Conservation (phyloP, 805 yeast species). For the Aciculoconidium aculeatum region DNA sequence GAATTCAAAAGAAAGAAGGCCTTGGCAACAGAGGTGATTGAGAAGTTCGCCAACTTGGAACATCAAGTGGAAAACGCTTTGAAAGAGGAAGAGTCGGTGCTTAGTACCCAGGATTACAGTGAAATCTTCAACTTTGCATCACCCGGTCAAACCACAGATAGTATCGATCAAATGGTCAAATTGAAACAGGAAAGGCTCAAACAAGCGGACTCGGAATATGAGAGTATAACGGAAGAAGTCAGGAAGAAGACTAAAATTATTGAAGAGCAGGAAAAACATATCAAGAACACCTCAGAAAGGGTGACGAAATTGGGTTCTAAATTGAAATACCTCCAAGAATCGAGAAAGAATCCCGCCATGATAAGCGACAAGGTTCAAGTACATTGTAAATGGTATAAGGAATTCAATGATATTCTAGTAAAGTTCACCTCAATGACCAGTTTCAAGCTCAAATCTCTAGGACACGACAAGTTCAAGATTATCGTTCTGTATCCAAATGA, state of each 20-base stretch:
- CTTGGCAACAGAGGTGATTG: slow-evolving; percentile 21
- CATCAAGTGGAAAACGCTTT: slow-evolving; percentile 11
- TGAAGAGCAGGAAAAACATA: slow-evolving; percentile 8
- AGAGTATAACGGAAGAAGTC: slow-evolving; percentile 5
- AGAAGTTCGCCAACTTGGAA: slow-evolving; percentile 18
- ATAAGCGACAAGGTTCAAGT: slow-evolving; percentile 11
- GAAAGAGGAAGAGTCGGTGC: slow-evolving; percentile 7
- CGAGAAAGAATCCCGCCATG: too few species aligned
- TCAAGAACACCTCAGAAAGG: slow-evolving; percentile 3
- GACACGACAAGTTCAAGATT: slow-evolving; percentile 1
- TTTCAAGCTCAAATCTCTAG: slow-evolving; percentile 3
- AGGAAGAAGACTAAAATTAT: neutral
- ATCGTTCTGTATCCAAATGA: neutral
- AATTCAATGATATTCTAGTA: slow-evolving; percentile 16
- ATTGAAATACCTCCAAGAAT: too few species aligned
- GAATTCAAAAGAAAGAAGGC: slow-evolving; percentile 18
- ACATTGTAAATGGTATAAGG: slow-evolving; percentile 19
- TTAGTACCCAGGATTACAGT: slow-evolving; percentile 2
- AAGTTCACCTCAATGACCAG: slow-evolving; percentile 7
- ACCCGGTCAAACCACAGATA: too few species aligned
- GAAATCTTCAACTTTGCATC: slow-evolving; percentile 5
- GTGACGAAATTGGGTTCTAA: slow-evolving; percentile 5
- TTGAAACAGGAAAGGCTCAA: slow-evolving; percentile 1
- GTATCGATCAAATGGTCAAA: too few species aligned
- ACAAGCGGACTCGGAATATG: slow-evolving; percentile 7